Base-by-base conservation (phyloP, 805 yeast genomes). In the Candida endomychidarum region DNA sequence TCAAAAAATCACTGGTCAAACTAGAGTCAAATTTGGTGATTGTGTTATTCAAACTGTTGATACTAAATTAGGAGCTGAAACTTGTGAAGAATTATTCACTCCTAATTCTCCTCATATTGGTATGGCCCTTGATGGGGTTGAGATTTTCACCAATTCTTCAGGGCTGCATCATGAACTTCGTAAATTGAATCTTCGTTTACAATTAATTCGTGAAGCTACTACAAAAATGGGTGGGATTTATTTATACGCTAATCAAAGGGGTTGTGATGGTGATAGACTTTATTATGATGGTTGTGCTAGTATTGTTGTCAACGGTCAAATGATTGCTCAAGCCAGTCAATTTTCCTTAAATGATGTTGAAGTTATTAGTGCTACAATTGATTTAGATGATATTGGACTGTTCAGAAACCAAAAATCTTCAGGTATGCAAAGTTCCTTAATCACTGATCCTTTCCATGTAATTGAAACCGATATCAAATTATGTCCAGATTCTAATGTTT, bases 111-210 rank as follows among this genome's bases (percentile, higher is more conserved):
- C 99, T 3, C 96, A 91, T 61, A 86, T 93, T 41, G 79, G 80
- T 14, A 81, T 91, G 87, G 78, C 96, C 0, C 67, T 93, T 23
- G 97, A 89, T 60, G 99, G 99, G 30, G 96, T 91, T n/a, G 99
- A 93, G 62, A 90, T 93, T 53, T 75, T 93, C 57, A 89, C 97
- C 30, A 93, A 93, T 58, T 88, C 97, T 0, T 83, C 95, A 4
- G 99, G 99, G 2, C 85, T 96, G n/a, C 99, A 93, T 58, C 99
- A 93, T 59, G 97, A 93, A 65, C 73, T 93, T 48, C 74, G 99
- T 46, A 93, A 93, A 58, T 73, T 95, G 48, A 79, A 91, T 64
- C 81, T 87, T 5, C 77, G 99, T 53, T 70, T 93, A 68, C 77
- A 83, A 42, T 72, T 93, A 56, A 93, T 93, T 51, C 77, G 81